Conservation (phyloP, 352 stramenopile genomes). For the Phytophthora fragariaefolia region DNA sequence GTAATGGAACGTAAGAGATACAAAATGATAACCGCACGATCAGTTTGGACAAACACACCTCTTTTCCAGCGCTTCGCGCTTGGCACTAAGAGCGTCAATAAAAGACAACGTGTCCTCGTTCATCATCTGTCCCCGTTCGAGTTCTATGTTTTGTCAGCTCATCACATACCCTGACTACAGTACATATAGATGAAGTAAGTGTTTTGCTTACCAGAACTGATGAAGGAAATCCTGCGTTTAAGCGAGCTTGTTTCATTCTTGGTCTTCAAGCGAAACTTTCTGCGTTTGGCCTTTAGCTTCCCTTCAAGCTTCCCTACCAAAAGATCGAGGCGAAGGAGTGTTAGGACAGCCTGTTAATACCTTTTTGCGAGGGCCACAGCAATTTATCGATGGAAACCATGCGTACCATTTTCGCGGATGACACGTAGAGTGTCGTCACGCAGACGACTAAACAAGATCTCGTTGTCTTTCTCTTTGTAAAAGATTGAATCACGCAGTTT, state of each 20-base stretch:
- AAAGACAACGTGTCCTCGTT: slow-evolving; percentile 52
- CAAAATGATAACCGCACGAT: not conserved
- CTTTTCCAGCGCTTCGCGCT: slow-evolving; percentile 41
- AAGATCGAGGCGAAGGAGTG: too few species aligned
- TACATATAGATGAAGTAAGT: too few species aligned
- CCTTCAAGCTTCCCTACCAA: slow-evolving; percentile 45
- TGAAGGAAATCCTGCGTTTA: slow-evolving; percentile 43
- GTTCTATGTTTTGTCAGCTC: slow-evolving; percentile 41
- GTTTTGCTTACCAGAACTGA: slow-evolving; percentile 48
- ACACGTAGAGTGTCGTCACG: slow-evolving; percentile 41
- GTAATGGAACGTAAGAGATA: slow-evolving; percentile 1
- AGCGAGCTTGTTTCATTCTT: slow-evolving; percentile 58
- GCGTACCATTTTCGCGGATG: slow-evolving; percentile 48
- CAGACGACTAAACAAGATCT: slow-evolving; percentile 37
- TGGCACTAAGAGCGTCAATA: slow-evolving; percentile 31
- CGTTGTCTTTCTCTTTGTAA: slow-evolving; percentile 46
- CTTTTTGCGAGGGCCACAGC: not conserved
- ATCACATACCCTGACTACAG: too few species aligned
- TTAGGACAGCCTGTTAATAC: too few species aligned
- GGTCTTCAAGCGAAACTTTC: slow-evolving; percentile 49
- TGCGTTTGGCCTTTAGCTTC: slow-evolving; percentile 56
- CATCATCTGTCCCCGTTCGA: slow-evolving; percentile 55
- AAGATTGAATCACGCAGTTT: slow-evolving; percentile 41
- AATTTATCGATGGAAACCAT: not conserved
- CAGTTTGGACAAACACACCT: slow-evolving; percentile 26